These are phyloP conservation scores for Kokia cookei DNA, from an alignment of 441 rosid genomes.

Conservation along the genomic window DNA sequence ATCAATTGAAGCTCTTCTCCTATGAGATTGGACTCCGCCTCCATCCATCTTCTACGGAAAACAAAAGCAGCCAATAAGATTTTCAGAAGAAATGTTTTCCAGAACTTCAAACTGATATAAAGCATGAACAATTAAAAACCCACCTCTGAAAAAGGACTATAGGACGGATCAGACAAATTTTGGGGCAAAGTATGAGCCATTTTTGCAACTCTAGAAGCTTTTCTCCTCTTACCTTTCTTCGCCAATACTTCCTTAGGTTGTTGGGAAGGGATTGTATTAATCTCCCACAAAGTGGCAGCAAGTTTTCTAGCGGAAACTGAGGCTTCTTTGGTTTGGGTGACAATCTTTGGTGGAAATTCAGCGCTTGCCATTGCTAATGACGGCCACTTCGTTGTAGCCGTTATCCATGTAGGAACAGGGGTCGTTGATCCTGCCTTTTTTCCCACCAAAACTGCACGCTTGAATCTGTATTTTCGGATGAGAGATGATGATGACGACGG, in stretches of 20 bases:
- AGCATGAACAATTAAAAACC: background rate
- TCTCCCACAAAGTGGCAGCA: constrained; percentile 87
- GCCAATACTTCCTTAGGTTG: constrained; percentile 19
- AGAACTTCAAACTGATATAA: background rate
- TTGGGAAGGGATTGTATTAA: constrained; percentile 47
- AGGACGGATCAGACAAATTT: constrained; percentile 47
- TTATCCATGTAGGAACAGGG: constrained; percentile 62
- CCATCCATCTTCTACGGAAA: constrained; percentile 33
- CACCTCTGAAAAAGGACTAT: constrained; percentile 46
- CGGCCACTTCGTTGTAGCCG: constrained; percentile 29
- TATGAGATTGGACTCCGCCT: constrained; percentile 20
- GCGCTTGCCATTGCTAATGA: constrained; percentile 30
- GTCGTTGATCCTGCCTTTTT: constrained; percentile 61
- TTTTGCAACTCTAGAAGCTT: constrained; percentile 19
- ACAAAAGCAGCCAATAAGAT: background rate
- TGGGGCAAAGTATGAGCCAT: constrained; percentile 26
- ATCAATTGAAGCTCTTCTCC: constrained; percentile 30
- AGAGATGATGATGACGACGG: constrained; percentile 75
- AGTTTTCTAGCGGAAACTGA: constrained; percentile 75
- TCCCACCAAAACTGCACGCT: constrained; percentile 66
- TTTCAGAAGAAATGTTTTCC: background rate
- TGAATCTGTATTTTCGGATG: constrained; percentile 59
- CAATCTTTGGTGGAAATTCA: constrained; percentile 21
- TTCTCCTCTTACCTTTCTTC: constrained; percentile 30
- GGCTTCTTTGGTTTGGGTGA: constrained; percentile 29